Evolutionary conservation across 257 asterid species (phyloP).

Genomic region (Avicennia marina): DNA sequence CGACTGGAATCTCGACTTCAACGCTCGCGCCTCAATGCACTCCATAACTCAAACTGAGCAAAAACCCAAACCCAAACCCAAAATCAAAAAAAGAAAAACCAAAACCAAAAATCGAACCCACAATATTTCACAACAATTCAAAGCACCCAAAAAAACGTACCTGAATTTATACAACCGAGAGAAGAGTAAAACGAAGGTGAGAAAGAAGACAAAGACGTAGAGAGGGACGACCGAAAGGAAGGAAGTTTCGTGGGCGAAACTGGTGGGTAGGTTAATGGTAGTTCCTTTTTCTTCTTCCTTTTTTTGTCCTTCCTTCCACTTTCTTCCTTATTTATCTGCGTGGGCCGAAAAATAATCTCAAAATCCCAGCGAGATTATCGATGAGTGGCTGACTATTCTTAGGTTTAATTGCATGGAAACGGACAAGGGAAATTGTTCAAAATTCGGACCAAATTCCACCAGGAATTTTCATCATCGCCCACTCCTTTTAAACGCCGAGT

Average conservation of each 20-base stretch:
- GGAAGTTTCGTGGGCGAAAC: too few relatives aligned
- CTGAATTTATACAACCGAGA: background rate
- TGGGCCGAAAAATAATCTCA: too few relatives aligned
- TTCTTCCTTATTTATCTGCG: too few relatives aligned
- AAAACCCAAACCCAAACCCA: background rate
- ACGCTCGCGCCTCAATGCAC: constrained; percentile 82
- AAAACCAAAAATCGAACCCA: background rate
- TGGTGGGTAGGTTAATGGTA: background rate
- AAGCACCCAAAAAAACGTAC: background rate
- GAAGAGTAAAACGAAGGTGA: too few relatives aligned
- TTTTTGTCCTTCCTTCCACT: too few relatives aligned
- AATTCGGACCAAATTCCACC: too few relatives aligned
- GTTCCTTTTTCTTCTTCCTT: background rate
- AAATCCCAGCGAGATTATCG: too few relatives aligned
- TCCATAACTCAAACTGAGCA: constrained; percentile 48
- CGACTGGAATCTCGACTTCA: constrained; percentile 77
- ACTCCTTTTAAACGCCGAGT: too few relatives aligned
- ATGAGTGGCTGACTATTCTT: background rate
- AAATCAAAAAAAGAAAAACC: background rate
- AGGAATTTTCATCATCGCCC: too few relatives aligned
- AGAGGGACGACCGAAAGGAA: background rate
- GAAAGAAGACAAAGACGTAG: background rate
- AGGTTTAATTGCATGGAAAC: background rate
- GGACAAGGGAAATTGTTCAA: background rate
- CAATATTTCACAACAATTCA: background rate